Evolutionary conservation across 108 stramenopile species (phyloP).

Genomic region (Stephanodiscus triporus): DNA sequence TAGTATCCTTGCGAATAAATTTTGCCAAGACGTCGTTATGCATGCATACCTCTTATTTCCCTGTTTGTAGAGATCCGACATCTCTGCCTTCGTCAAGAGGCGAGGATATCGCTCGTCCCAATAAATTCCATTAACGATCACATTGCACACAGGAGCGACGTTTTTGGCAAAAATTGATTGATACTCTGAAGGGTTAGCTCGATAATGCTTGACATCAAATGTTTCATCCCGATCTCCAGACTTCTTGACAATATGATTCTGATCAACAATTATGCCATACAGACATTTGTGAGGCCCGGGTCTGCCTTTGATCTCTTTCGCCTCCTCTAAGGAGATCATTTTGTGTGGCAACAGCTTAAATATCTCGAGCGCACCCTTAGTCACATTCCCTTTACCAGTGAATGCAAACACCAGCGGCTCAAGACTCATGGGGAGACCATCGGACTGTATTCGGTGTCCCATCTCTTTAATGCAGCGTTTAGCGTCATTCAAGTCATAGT

Average conservation of each 20-base stretch:
- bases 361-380: conserved; percentile 75
- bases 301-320: conserved; percentile 48
- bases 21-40: neutral
- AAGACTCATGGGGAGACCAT: conserved; percentile 57
- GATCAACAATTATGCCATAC: conserved; percentile 57
- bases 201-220: conserved; percentile 73
- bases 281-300: conserved; percentile 52
- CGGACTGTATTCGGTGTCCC: conserved; percentile 53
- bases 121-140: conserved; percentile 81
- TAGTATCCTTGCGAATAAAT: neutral
- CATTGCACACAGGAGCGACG: conserved; percentile 68
- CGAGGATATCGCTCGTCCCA: conserved; percentile 87
- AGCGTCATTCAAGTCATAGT: conserved; percentile 63
- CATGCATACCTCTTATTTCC: conserved; percentile 48
- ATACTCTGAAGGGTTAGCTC: conserved; percentile 67
- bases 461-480: conserved; percentile 50
- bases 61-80: conserved; percentile 44
- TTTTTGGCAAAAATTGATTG: conserved; percentile 61
- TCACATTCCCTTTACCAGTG: conserved; percentile 81
- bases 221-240: conserved; percentile 8
- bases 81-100: conserved; percentile 69
- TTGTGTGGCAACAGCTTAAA: conserved; percentile 82
- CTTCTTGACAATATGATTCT: conserved; percentile 54
- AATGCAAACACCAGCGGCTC: conserved; percentile 75
- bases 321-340: conserved; percentile 65